Evolutionary conservation across 2,329 filamentous ascomycete species (phyloP).

Genomic region (Ilyonectria sp.): DNA sequence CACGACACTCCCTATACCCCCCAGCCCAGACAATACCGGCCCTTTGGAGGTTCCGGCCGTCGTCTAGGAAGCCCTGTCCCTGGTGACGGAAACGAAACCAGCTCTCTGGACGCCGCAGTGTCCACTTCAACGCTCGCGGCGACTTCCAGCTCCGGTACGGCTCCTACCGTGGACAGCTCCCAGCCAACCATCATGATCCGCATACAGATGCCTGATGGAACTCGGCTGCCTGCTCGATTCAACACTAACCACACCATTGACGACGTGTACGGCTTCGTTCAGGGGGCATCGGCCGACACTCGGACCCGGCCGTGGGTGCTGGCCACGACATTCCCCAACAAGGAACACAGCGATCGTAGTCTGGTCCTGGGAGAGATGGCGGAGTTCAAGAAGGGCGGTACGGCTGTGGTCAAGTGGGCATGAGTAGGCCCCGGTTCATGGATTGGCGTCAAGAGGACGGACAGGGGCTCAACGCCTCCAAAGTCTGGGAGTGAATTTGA

Average conservation of each 20-base stretch:
- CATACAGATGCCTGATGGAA: constrained; percentile 84
- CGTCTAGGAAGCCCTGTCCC: constrained; percentile 85
- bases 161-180: constrained; percentile 70
- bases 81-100: constrained; percentile 59
- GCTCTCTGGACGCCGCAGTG: constrained; percentile 33
- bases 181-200: constrained; percentile 80
- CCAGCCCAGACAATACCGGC: constrained; percentile 82
- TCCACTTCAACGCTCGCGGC: constrained; percentile 44
- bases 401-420: constrained; percentile 74
- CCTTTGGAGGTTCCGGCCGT: constrained; percentile 80
- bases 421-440: constrained; percentile 27
- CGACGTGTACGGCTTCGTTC: constrained; percentile 83
- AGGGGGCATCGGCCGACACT: constrained; percentile 72
- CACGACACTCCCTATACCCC: constrained; percentile 79
- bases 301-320: constrained; percentile 77
- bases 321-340: constrained; percentile 87
- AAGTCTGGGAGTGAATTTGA: constrained; percentile 18
- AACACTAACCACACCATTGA: constrained; percentile 85
- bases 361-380: constrained; percentile 71
- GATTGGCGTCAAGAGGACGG: constrained; percentile 38
- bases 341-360: constrained; percentile 80
- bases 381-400: constrained; percentile 78
- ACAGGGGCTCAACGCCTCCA: constrained; percentile 12
- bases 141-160: constrained; percentile 53
- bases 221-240: constrained; percentile 83